These are phyloP conservation scores for Fusarium sp. DNA, from an alignment of 2,329 filamentous ascomycete genomes.

Conservation along the genomic window DNA sequence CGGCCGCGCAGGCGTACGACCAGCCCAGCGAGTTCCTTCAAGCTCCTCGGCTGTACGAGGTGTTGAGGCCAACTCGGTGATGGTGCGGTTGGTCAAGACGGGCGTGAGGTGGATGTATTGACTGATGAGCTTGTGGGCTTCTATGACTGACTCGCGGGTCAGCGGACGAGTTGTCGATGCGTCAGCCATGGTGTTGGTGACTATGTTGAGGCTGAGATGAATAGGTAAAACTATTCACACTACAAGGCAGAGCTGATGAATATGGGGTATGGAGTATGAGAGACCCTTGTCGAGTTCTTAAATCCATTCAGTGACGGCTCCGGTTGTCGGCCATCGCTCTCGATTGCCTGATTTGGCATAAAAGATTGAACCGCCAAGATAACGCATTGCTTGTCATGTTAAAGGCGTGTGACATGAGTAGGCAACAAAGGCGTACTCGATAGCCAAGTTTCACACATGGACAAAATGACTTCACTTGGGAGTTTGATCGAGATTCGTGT, in stretches of 20 bases:
- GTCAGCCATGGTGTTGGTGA: slow-evolving; percentile 59
- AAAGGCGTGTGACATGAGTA: slow-evolving; percentile 15
- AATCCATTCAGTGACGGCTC: slow-evolving; percentile 6
- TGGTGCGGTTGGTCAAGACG: slow-evolving; percentile 79
- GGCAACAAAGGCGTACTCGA: neutral
- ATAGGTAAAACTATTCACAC: neutral
- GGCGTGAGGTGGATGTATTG: slow-evolving; percentile 84
- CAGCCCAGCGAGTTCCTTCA: slow-evolving; percentile 64
- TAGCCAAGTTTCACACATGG: neutral
- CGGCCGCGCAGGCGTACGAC: slow-evolving; percentile 67
- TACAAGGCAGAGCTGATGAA: neutral
- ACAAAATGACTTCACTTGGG: neutral
- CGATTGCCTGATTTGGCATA: slow-evolving; percentile 22
- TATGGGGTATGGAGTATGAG: neutral
- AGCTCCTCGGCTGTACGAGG: slow-evolving; percentile 66
- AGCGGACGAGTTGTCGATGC: slow-evolving; percentile 68
- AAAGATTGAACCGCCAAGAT: slow-evolving; percentile 9
- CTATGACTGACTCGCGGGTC: slow-evolving; percentile 74
- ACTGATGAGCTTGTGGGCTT: slow-evolving; percentile 77
- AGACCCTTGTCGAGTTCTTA: slow-evolving; percentile 2
- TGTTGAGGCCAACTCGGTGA: slow-evolving; percentile 78
- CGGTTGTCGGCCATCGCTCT: slow-evolving; percentile 25
- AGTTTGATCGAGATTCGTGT: neutral
- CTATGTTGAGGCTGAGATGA: neutral
- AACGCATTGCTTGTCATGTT: slow-evolving; percentile 11